These are phyloP conservation scores for Sungouiella thailandica DNA, from an alignment of 805 yeast species.

Conservation along the genomic window DNA sequence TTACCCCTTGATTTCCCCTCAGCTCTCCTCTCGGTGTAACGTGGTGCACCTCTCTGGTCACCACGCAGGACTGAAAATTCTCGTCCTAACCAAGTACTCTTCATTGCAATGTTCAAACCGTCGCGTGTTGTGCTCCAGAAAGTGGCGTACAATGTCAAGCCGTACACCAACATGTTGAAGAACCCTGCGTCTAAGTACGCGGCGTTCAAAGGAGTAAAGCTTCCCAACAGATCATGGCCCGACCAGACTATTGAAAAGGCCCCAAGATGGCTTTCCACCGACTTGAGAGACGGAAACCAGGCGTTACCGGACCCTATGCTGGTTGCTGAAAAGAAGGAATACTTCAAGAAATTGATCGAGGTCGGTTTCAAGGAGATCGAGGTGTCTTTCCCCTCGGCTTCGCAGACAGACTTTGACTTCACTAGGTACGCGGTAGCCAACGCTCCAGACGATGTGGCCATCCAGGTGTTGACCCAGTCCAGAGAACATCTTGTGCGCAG, in stretches of 20 bases:
- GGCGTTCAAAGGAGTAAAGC: slow-evolving; percentile 48
- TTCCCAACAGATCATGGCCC: slow-evolving; percentile 72
- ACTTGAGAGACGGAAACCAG: slow-evolving; percentile 78
- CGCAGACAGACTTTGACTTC: slow-evolving; percentile 79
- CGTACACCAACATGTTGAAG: slow-evolving; percentile 47
- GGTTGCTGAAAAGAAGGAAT: slow-evolving; percentile 66
- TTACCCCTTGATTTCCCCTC: too few relatives aligned
- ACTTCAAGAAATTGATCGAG: slow-evolving; percentile 66
- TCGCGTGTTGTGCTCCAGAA: slow-evolving; percentile 20
- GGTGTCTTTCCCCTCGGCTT: slow-evolving; percentile 77
- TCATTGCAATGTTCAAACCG: slow-evolving; percentile 21
- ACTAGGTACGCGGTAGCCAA: slow-evolving; percentile 74
- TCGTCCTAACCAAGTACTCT: too few relatives aligned
- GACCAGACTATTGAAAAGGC: slow-evolving; percentile 58
- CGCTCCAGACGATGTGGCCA: slow-evolving; percentile 69
- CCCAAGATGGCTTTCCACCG: slow-evolving; percentile 79
- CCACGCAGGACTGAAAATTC: too few relatives aligned
- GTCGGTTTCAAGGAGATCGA: slow-evolving; percentile 79
- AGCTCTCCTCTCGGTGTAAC: too few relatives aligned
- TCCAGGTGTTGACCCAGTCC: slow-evolving; percentile 74
- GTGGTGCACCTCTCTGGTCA: too few relatives aligned
- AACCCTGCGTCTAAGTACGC: slow-evolving; percentile 65
- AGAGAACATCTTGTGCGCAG: slow-evolving; percentile 69
- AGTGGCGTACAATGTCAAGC: slow-evolving; percentile 19
- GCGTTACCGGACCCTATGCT: slow-evolving; percentile 82